Evolutionary conservation across 495 filamentous ascomycete species (phyloP).

Genomic region (Penicillium riverlandense): DNA sequence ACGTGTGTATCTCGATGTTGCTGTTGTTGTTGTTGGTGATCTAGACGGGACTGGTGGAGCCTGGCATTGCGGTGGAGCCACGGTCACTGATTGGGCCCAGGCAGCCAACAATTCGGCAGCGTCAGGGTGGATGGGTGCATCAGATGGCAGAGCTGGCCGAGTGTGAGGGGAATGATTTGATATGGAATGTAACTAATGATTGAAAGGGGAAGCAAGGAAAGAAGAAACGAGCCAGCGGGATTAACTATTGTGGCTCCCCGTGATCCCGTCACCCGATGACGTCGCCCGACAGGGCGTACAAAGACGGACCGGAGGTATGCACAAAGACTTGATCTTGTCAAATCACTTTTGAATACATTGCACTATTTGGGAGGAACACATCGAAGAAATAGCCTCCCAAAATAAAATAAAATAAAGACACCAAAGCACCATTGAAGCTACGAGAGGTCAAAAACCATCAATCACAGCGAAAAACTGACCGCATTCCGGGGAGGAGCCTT

Average conservation of each 20-base stretch:
- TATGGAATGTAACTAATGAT: neutral
- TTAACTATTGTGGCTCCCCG: no score
- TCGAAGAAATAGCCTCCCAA: no score
- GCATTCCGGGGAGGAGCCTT: neutral
- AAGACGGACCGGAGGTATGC: no score
- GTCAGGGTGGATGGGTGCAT: neutral
- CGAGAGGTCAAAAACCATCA: neutral
- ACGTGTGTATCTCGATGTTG: neutral
- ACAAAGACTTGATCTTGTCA: no score
- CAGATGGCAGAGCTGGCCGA: neutral
- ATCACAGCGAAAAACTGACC: neutral
- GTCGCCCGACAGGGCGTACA: slow-evolving; percentile 22
- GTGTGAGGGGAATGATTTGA: neutral
- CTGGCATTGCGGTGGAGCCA: slow-evolving; percentile 9
- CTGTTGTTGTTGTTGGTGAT: neutral
- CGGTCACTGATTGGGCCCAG: neutral
- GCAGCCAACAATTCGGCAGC: slow-evolving; percentile 1
- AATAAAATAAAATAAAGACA: no score
- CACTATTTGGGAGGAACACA: no score
- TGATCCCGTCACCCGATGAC: slow-evolving; percentile 23
- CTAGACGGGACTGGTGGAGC: slow-evolving; percentile 7
- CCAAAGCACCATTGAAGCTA: neutral
- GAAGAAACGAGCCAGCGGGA: no score
- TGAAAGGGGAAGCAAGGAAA: no score
- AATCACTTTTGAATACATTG: no score